Evolutionary conservation across 129 eudicot genomes (phyloP).

Genomic region (Escallonia rubra): DNA sequence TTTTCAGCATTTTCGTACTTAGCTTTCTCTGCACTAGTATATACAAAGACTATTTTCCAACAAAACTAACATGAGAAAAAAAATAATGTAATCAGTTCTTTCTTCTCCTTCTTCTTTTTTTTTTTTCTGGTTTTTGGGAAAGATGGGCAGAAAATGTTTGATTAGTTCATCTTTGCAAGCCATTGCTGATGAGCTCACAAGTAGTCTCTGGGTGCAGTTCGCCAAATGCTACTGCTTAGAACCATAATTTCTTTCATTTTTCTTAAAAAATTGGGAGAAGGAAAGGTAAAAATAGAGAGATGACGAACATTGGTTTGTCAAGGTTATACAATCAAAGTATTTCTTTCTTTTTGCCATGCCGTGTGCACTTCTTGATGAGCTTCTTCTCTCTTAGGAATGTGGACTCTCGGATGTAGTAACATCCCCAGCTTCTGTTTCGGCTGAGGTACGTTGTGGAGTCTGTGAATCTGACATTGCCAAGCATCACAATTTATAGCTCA

Average conservation of each 20-base stretch:
- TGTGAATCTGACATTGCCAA: constrained; percentile 48
- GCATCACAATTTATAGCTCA: constrained; percentile 17
- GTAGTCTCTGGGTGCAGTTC: background rate
- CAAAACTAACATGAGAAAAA: background rate
- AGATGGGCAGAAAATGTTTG: background rate
- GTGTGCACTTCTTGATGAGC: constrained; percentile 12
- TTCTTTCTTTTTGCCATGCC: constrained; percentile 14
- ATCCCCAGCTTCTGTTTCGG: constrained; percentile 51
- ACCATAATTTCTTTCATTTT: background rate
- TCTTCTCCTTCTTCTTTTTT: too few relatives aligned
- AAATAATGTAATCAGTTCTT: background rate
- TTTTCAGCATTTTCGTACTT: too few relatives aligned
- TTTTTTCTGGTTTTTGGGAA: too few relatives aligned
- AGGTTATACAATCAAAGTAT: constrained; percentile 29
- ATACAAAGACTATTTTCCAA: too few relatives aligned
- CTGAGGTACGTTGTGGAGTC: constrained; percentile 44
- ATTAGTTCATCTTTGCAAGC: constrained; percentile 14
- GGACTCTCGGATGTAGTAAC: constrained; percentile 49
- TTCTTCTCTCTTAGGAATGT: constrained; percentile 28
- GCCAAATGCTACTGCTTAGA: constrained; percentile 15
- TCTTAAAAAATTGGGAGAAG: background rate
- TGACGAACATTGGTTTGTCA: constrained; percentile 40
- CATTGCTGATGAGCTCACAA: constrained; percentile 8
- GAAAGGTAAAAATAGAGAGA: constrained; percentile 16
- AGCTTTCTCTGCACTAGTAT: too few relatives aligned